phyloP scores from a whole-genome alignment of 805 yeast genomes.

The Priceomyces carsonii region DNA sequence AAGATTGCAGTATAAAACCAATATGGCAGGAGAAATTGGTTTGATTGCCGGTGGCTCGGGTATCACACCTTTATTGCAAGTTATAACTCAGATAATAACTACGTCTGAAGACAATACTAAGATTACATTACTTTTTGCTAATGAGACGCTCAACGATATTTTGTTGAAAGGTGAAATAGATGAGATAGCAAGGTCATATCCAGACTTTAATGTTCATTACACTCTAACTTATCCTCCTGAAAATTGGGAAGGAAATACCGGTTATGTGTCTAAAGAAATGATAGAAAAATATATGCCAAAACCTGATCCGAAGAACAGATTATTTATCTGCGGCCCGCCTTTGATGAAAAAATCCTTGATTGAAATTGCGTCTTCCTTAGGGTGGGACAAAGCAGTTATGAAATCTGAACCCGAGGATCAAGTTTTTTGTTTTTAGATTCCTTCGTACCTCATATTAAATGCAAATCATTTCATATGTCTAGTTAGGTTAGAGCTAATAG shows the following conservation, averaged over 20 bases:
- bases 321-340: conserved; percentile 75
- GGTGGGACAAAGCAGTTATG: conserved; percentile 56
- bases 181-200: conserved; percentile 62
- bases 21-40: conserved; percentile 62
- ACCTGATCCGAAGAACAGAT: conserved; percentile 49
- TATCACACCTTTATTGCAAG: conserved; percentile 86
- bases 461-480: too few species aligned
- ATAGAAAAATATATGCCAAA: conserved; percentile 54
- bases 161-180: conserved; percentile 71
- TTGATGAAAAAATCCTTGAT: conserved; percentile 60
- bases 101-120: conserved; percentile 66
- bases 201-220: conserved; percentile 61
- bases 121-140: conserved; percentile 65
- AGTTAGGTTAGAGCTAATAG: too few species aligned
- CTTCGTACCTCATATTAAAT: too few species aligned
- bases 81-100: conserved; percentile 67
- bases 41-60: conserved; percentile 88
- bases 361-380: conserved; percentile 54
- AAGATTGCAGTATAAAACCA: conserved; percentile 56
- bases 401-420: conserved; percentile 51
- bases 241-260: conserved; percentile 58
- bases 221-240: conserved; percentile 48
- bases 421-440: conserved; percentile 55
- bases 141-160: conserved; percentile 76
- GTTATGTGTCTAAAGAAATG: conserved; percentile 61